These are phyloP conservation scores for Fusarium begoniae DNA, from an alignment of 2,329 filamentous ascomycete genomes.

Conservation along the genomic window DNA sequence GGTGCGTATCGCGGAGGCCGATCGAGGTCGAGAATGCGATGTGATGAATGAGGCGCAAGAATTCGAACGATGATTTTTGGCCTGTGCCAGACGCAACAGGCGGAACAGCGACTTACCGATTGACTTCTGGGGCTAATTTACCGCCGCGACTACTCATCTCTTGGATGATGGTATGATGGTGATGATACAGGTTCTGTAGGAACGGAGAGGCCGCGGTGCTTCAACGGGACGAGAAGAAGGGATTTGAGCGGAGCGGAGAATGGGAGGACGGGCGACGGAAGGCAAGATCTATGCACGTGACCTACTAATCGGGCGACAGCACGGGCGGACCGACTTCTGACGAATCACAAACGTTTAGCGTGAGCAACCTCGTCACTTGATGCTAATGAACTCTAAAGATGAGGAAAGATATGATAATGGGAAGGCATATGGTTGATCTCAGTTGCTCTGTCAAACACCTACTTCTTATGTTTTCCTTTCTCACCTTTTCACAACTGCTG, in stretches of 20 bases:
- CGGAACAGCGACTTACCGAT: conserved; percentile 70
- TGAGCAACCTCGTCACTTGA: conserved; percentile 35
- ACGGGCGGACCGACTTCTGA: conserved; percentile 6
- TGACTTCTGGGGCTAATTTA: conserved; percentile 99
- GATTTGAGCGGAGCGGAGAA: conserved; percentile 45
- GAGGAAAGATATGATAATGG: neutral
- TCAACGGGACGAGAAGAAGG: conserved; percentile 39
- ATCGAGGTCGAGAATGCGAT: conserved; percentile 12
- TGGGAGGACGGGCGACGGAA: conserved; percentile 40
- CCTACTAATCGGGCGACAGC: conserved; percentile 16
- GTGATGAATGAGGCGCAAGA: conserved; percentile 16
- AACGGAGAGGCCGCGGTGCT: conserved; percentile 41
- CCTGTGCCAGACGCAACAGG: conserved; percentile 1
- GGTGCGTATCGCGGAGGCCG: neutral
- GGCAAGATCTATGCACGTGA: conserved; percentile 44
- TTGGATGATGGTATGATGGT: conserved; percentile 58
- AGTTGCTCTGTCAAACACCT: neutral
- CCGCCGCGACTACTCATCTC: conserved; percentile 96
- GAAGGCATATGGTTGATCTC: neutral
- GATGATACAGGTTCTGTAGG: conserved; percentile 46
- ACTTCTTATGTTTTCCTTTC: neutral
- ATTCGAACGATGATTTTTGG: conserved; percentile 18
- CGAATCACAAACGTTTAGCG: conserved; percentile 29
- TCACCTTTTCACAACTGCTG: neutral
- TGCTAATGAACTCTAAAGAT: neutral